Evolutionary conservation across 1,284 basidiomycete species (phyloP), one percentile per base, ranked within the genome.

Genomic region (Cystobasidiaceae sp.): DNA sequence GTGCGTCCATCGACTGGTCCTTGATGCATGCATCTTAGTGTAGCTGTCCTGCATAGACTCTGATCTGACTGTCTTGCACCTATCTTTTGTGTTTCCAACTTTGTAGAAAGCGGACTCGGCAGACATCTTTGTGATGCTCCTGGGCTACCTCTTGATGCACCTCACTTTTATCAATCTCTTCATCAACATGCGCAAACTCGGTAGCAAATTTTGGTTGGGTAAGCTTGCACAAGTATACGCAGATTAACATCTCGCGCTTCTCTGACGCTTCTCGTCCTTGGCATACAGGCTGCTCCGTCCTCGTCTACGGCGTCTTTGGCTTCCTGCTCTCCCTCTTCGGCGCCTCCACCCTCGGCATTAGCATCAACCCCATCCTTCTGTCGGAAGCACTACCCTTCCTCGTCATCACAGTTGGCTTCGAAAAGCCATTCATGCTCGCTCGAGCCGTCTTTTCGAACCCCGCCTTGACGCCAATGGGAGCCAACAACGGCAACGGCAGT

Each of bases 301-400:
- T 97, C 70, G 85, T 88, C 28, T 91, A 89, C 4, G 86, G 86
- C n/a, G 82, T 86, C 68, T 88, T 96, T 71, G 88, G 90, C 0
- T 89, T 97, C 77, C 83, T 98, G 58, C 81, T 93, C 63, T 84
- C 92, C 17, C 83, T 97, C 3, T 87, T 93, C n/a, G 81, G 90
- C 32, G 91, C 93, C 2, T 86, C 89, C 76, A 82, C 87, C 49
- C 81, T 96, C 67, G 82, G 84, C 69, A 90, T 98, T 61, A 87
- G 87, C 6, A 87, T 98, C 71, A 93, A 98, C 77, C 91, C 91
- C 1, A 87, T 98, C 64, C 86, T 88, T 17, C 82, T 98, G 33
- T 93, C 90, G 15, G 96, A 98, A 77, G 93, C 94, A 0, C 82
- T 98, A 1, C 94, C 94, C 0, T 98, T 98, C 85, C 82, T 98